Percentiles rank a stretch among this genome's conserved stretches.
These are phyloP conservation scores for Inga laurina DNA, from an alignment of 306 rosid species.

Conservation along the genomic window DNA sequence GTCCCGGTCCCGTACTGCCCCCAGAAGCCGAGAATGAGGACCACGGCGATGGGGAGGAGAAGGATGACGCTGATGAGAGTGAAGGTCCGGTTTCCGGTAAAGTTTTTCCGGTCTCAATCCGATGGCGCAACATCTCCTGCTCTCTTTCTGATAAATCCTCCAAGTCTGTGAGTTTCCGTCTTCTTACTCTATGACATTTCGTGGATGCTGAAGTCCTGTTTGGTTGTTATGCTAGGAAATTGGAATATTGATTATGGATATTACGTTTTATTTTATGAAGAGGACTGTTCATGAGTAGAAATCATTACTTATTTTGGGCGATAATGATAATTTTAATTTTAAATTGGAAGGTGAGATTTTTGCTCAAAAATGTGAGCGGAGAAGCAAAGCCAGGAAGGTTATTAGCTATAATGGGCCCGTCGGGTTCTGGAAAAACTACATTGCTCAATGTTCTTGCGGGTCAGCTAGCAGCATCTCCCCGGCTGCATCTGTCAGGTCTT, in stretches of 20 bases:
- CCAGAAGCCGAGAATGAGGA: slow-evolving; percentile 53
- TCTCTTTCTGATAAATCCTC: slow-evolving; percentile 70
- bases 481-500: slow-evolving; percentile 69
- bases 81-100: slow-evolving; percentile 38
- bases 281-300: not conserved
- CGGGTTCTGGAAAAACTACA: slow-evolving; percentile 98
- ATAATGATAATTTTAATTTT: slow-evolving; percentile 20
- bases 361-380: slow-evolving; percentile 80
- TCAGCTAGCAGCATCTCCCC: slow-evolving; percentile 72
- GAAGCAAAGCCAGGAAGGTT: slow-evolving; percentile 89
- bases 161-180: slow-evolving; percentile 53
- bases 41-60: slow-evolving; percentile 28
- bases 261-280: not conserved
- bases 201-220: slow-evolving; percentile 13
- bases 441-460: slow-evolving; percentile 90
- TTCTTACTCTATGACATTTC: not conserved
- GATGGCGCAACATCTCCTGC: slow-evolving; percentile 76
- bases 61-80: slow-evolving; percentile 23
- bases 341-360: slow-evolving; percentile 63
- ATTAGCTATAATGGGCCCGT: slow-evolving; percentile 94
- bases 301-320: not conserved
- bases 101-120: slow-evolving; percentile 74
- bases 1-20: slow-evolving; percentile 75
- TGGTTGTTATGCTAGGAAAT: slow-evolving; percentile 3
- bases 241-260: not conserved